A percentile compares a stretch with the other conserved stretches of the same genome.
Conservation (phyloP, 2,329 filamentous ascomycete genomes). For the Stagonosporopsis chrysanthemi region DNA sequence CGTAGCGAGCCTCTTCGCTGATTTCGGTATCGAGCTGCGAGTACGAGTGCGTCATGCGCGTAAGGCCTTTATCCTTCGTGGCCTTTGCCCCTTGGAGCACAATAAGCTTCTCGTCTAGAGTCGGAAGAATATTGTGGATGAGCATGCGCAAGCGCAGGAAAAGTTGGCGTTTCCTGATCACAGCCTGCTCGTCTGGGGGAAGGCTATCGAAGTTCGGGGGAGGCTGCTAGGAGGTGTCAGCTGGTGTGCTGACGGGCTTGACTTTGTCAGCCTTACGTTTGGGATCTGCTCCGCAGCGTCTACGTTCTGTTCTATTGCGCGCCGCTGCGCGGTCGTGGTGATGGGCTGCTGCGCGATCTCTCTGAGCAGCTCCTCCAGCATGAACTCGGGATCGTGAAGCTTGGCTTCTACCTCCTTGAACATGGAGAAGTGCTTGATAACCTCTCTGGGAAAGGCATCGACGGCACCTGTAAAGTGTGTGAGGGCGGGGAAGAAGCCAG, state of each 20-base stretch:
- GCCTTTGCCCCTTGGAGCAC: constrained; percentile 93
- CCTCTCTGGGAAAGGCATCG: constrained; percentile 89
- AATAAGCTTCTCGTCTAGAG: constrained; percentile 96
- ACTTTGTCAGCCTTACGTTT: constrained; percentile 50
- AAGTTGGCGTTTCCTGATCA: constrained; percentile 72
- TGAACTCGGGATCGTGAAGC: constrained; percentile 85
- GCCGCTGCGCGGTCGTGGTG: constrained; percentile 47
- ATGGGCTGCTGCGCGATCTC: constrained; percentile 61
- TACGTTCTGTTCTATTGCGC: constrained; percentile 36
- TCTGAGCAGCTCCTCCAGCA: constrained; percentile 77
- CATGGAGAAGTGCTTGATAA: constrained; percentile 93
- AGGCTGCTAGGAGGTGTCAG: constrained; percentile 37
- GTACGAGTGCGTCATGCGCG: constrained; percentile 85
- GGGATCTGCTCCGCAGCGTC: constrained; percentile 50
- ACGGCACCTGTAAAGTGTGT: constrained; percentile 89
- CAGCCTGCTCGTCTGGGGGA: constrained; percentile 53
- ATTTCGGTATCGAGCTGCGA: constrained; percentile 87
- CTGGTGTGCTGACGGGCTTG: constrained; percentile 24
- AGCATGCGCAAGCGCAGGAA: constrained; percentile 80
- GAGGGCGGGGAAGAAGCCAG: constrained; percentile 70
- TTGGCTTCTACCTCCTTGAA: constrained; percentile 98
- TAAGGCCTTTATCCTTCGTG: constrained; percentile 82
- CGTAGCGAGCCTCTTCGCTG: constrained; percentile 91
- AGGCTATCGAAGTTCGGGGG: constrained; percentile 37
- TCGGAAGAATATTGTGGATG: constrained; percentile 84